phyloP scores from a whole-genome alignment of 176 grass and related monocot species.

The Lolium perenne region DNA sequence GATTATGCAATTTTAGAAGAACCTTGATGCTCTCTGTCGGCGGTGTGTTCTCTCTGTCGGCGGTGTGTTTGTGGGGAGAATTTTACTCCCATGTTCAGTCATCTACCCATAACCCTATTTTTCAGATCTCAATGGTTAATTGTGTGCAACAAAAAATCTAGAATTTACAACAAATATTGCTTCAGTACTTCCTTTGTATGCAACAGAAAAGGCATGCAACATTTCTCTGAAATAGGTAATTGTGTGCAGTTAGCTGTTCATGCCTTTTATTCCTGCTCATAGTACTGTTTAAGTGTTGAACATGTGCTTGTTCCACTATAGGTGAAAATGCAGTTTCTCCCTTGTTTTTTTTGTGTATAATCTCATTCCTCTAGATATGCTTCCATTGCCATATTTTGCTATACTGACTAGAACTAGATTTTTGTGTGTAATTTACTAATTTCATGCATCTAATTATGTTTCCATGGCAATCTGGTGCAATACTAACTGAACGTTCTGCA shows the following conservation, averaged over 20 bases:
- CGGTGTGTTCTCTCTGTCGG: neutral
- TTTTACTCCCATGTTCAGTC: neutral
- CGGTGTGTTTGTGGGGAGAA: neutral
- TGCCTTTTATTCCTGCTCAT: too few relatives aligned
- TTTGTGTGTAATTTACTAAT: neutral
- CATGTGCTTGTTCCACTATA: neutral
- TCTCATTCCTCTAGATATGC: neutral
- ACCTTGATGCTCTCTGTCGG: neutral
- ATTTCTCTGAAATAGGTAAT: too few relatives aligned
- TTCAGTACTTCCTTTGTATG: too few relatives aligned
- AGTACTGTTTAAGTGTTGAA: too few relatives aligned
- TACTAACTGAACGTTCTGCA: slow-evolving; percentile 42
- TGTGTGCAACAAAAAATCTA: neutral
- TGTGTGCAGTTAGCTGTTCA: too few relatives aligned
- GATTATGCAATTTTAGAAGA: neutral
- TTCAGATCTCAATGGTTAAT: too few relatives aligned
- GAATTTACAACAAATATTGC: neutral
- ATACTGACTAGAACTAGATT: neutral
- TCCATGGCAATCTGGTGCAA: neutral
- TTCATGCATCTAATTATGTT: neutral
- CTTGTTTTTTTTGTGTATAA: neutral
- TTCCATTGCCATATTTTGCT: neutral
- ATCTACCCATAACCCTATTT: neutral
- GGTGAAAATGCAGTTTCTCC: neutral
- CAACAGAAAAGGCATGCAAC: too few relatives aligned